Base-by-base conservation (phyloP, 495 filamentous ascomycete genomes). In the Penicillium simplicissimum region DNA sequence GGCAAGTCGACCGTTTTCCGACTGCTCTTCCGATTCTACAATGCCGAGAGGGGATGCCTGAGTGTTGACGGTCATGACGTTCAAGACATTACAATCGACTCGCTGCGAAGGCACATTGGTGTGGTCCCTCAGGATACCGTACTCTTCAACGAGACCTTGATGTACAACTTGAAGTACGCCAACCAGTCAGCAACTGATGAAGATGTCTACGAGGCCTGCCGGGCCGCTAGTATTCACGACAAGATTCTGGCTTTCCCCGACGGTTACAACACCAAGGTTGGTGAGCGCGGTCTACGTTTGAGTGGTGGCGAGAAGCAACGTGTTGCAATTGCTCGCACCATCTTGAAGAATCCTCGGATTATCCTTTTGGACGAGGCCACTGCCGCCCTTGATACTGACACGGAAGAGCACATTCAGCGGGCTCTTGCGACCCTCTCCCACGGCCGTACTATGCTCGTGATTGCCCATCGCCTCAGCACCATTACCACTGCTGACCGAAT, bases 1-100 rank as follows among this genome's bases (percentile, higher is more conserved):
- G 96, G 95, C 57, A 98, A 98, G 71, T 97, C 95, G 2, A 98
- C 95, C 3, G 87, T 97, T n/a, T 96, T 98, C 79, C 88, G 95
- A 13, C 81, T 98, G 17, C 84, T 98, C 61, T 98, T 96, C 83
- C 88, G 95, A 3, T 98, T 96, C 74, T 98, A 98, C 75, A 93
- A 96, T 71, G 79, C 87, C 37, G 77, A 84, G 49, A 84, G 82
- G 37, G 95, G 96, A 14, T 87, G 80, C 64, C 96, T 98, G 54
- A 80, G 86, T 61, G 76, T 98, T 43, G 96, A 97, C 71, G 90
- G 88, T 7, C 84, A 88, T 48, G 89, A 97, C 71, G 88, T 97
- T 10, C 84, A 89, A 63, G 87, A 90, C 66, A 75, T 96, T 61
- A 96, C 92, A 6, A 97, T 98, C 68, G 91, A 98, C 74, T 96